Evolutionary conservation across 129 eudicot species (phyloP), one percentile per base, ranked within the genome.

Genomic region (Tanacetum coccineum): DNA sequence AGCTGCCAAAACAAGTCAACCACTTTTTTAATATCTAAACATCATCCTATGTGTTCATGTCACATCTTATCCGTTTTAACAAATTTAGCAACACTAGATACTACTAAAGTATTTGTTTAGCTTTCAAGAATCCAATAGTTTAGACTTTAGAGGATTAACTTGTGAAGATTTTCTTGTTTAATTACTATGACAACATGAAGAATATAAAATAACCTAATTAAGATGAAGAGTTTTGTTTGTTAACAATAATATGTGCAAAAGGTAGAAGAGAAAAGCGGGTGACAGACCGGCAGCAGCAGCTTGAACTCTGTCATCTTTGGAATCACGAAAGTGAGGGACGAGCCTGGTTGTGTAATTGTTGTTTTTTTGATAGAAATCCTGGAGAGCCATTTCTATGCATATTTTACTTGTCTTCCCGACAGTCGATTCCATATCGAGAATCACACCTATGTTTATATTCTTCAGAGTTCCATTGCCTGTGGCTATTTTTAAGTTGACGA

Each of bases 261-360:
- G 13, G 30, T 1, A 4, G 3, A 20, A 12, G 5, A 55, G n/a
- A 30, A n/a, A 2, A 45, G 7, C 1, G 9, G 17, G 21, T n/a
- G 30, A 49, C 28, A 5, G 28, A 80, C 88, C 88, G 15, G 88
- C 81, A 63, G 79, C 71, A 13, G 85, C 82, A 54, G 89, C 89
- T 49, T 48, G 51, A 19, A 84, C 72, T 67, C 42, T 71, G 61
- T 84, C 85, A 22, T 46, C 13, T 14, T 20, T 62, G 25, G 85
- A 70, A 52, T 84, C 68, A 30, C 72, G 75, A 13, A 80, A 13
- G 50, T 80, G 78, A 45, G 76, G 83, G 30, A 61, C 53, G 19
- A 84, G 67, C 54, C 54, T 78, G 39, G 73, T 80, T 68, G 70
- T 66, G 64, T 19, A 45, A 54, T 78, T 51, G 46, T 58, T 51